Evolutionary conservation across 331 rosid genomes (phyloP), one percentile per base, ranked within the genome.

Genomic region (Dryas integrifolia): DNA sequence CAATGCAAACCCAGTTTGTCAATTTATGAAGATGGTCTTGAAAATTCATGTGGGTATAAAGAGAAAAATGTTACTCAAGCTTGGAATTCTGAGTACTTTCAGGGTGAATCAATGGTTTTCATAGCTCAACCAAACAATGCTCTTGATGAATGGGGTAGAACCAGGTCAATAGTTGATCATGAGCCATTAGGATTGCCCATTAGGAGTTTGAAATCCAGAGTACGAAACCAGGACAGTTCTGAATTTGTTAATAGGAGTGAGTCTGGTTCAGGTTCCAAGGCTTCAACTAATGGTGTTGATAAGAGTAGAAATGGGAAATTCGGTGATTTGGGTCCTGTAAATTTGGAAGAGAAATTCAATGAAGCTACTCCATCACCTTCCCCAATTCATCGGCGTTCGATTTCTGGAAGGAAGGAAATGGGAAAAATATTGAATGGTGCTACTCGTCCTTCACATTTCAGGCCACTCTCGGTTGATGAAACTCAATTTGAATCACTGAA

Each of bases 141-240:
- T 14, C 7, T 68, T 63, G 85, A 77, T 53, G 86, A 79, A 50
- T 69, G 58, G 72, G 83, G 75, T 64, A 81, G 79, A 51, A 35
- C 78, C 2, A 71, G 79, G 39, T 73, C 73, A 13, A 72, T 69
- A 24, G 83, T 64, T 65, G 87, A 77, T 69, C 48, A 84, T 70
- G 77, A 82, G 50, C 92, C 96, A 13, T 74, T 92, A 12, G 92
- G 97, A 18, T 72, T 92, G 70, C 98, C 98, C 4, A 75, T 92
- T 70, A 79, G 97, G 72, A 92, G 97, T 81, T 76, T 90, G 70
- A 88, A 80, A 57, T 77, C 86, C 3, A 79, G 52, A 53, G 65
- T 79, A 3, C 79, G 76, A 10, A 82, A 79, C 24, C 26, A 38
- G 5, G 91, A 88, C 11, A 38, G 81, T 75, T 47, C 59, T 44